These are phyloP conservation scores for Diplocarpon mali DNA, from an alignment of 2,329 filamentous ascomycete species.

Conservation along the genomic window DNA sequence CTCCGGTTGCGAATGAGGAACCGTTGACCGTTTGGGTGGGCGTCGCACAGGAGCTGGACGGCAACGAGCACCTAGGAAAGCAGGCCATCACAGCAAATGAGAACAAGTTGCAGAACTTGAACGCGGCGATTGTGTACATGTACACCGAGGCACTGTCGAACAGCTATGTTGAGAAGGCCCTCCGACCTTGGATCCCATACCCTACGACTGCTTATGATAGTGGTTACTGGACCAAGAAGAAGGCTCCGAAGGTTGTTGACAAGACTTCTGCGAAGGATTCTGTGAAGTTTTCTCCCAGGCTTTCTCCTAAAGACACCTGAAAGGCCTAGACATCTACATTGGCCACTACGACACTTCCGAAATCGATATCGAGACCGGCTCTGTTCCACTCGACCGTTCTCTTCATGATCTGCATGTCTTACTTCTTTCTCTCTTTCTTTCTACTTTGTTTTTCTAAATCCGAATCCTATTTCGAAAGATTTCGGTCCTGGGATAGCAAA, in stretches of 20 bases:
- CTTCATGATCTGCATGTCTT: too few relatives aligned
- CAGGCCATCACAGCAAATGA: not conserved
- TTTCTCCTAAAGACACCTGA: too few relatives aligned
- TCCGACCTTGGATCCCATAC: not conserved
- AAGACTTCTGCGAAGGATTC: too few relatives aligned
- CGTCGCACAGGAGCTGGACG: not conserved
- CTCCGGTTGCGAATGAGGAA: not conserved
- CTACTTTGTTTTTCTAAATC: too few relatives aligned
- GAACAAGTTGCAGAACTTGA: not conserved
- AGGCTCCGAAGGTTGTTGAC: not conserved
- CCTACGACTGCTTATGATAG: not conserved
- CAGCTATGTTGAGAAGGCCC: not conserved
- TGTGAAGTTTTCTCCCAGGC: too few relatives aligned
- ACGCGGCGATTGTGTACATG: not conserved
- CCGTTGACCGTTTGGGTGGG: constrained; percentile 2
- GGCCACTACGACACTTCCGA: too few relatives aligned
- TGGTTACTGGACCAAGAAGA: not conserved
- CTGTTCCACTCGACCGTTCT: not conserved
- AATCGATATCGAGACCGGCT: not conserved
- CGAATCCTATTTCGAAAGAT: too few relatives aligned
- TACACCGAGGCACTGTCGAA: not conserved
- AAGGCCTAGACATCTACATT: too few relatives aligned
- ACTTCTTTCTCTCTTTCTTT: too few relatives aligned
- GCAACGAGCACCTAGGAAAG: not conserved
- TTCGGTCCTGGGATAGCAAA: too few relatives aligned